Base-by-base conservation (phyloP, 1,284 basidiomycete species). In the Malassezia arunalokei region DNA sequence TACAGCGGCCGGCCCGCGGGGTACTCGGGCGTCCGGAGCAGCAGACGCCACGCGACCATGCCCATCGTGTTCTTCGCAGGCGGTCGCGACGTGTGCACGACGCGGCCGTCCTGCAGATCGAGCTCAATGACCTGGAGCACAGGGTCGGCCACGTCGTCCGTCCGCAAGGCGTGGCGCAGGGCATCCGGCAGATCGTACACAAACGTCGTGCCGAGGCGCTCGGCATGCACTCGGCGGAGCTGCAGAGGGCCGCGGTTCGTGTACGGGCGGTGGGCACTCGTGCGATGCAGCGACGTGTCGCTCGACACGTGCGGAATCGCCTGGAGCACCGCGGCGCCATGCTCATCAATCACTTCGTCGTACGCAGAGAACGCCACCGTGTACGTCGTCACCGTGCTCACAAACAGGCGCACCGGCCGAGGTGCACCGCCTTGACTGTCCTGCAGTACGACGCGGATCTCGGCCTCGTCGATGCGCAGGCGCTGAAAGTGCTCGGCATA, bases 361-460 rank as follows among this genome's bases (percentile, higher is more conserved):
- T 99, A 99, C n/a, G 86, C 87, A 73, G 92, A 87, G 78, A 85
- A 96, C 75, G 95, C 92, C 75, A 98, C 92, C 62, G 96, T 87
- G 77, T 98, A 96, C 43, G 92, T 92, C 39, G 91, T 94, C 47
- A 95, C 89, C 75, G 96, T 99, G 78, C 94, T 89, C 74, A 98
- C 92, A 74, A 96, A 84, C 65, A 91, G 91, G 40, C 94, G 88
- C 71, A 98, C 89, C 8, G 92, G 89, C 6, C 87, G 87, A 40
- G 59, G 54, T 60, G 90, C 89, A 62, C 92, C 87, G 20, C 20
- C 20, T 24, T 24, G 20, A 56, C 79, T 82, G 73, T 95, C 87
- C 76, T 95, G 90, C 51, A 99, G 82, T 41, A 87, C 81, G 66
- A 98, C 86, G 50, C 94, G 83, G 69, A 99, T 94, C 77, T 99